Evolutionary conservation across 2,329 filamentous ascomycete species (phyloP), one percentile per base, ranked within the genome.

Genomic region (Phaeosphaeriaceae sp.): DNA sequence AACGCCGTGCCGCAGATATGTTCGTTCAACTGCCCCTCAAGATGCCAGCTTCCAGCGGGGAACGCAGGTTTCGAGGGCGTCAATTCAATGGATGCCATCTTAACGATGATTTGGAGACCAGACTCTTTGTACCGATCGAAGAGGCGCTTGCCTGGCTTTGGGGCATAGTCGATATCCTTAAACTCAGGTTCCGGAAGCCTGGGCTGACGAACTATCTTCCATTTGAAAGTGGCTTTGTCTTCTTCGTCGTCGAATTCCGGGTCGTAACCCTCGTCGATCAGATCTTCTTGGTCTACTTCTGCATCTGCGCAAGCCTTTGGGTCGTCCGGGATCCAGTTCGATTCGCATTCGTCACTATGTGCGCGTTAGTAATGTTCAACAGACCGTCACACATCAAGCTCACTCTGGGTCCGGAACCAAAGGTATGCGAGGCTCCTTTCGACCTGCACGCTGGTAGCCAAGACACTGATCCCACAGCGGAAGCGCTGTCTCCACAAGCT

Each of bases 1-100:
- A 90, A 76, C 0, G 87, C 85, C 0, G 86, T 87, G 0, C 86
- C 86, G 62, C 82, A 83, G 40, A 91, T 89, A 61, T 84, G 84
- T 71, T 91, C 88, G 64, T 90, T 90, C 75, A 78, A 66, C 25
- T 66, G 62, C 7, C 78, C 78, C 62, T 81, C 78, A n/a, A 83
- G 67, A 61, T 87, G 85, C 82, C 85, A 88, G 1, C 74, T 76
- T 0, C 85, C 85, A 17, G 83, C 83, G 0, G 76, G 72, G 61
- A 86, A 89, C 0, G 68, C 67, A 0, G 87, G 84, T 1, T 85
- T 82, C 19, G 85, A 83, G 0, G 88, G 88, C 0, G 82, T 86
- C 0, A 89, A 78, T 44, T 88, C 80, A 51, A 89, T 84, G 36
- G 81, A 84, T 1, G 85, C 82, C 62, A 91, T 78, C 67, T 89